Base-by-base conservation (phyloP, 2,329 filamentous ascomycete genomes). In the Alternaria metachromatica region DNA sequence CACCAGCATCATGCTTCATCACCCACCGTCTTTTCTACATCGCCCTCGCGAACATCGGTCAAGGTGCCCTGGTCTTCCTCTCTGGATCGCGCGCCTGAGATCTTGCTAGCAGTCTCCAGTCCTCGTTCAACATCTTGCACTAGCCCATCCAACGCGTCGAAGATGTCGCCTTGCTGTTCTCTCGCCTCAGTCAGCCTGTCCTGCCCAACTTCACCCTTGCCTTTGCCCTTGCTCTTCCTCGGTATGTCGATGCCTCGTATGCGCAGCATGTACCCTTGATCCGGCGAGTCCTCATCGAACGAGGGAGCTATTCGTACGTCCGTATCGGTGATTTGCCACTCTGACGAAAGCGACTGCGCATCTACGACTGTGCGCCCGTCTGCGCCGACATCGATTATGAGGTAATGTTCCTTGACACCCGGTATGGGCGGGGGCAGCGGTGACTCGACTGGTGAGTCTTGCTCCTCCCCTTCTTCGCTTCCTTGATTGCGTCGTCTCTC, bases 261-360 rank as follows among this genome's bases (percentile, higher is more conserved):
- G 62, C 82, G 83, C 49, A 92, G 78, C 86, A 92, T 89, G 67
- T 90, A 76, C 7, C 83, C 82, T 44, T 81, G 81, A 33, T 80
- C 78, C 12, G 67, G 77, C 28, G 68, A 72, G 67, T 73, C 82
- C 46, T 83, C 84, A 46, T 87, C 87, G 76, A 89, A 91, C 2
- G 87, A 90, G 2, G 90, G 90, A 15, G 90, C 90, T 10, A 84
- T 82, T 8, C 82, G 81, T 10, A 91, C 80, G 10, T 80, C 80
- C 0, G 86, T 85, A 15, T 81, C 80, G 33, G 88, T 81, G 13
- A 90, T 84, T 72, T 91, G 89, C 90, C 95, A 98, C 54, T 90
- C 87, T 0, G 89, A 82, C 9, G 88, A 91, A 12, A 97, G 82
- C 65, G 90, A 94, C 45, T 91, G 88, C 1, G 92, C 91, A 60